phyloP scores from a whole-genome alignment of 345 rosid genomes.

The Arabis hirsuta region DNA sequence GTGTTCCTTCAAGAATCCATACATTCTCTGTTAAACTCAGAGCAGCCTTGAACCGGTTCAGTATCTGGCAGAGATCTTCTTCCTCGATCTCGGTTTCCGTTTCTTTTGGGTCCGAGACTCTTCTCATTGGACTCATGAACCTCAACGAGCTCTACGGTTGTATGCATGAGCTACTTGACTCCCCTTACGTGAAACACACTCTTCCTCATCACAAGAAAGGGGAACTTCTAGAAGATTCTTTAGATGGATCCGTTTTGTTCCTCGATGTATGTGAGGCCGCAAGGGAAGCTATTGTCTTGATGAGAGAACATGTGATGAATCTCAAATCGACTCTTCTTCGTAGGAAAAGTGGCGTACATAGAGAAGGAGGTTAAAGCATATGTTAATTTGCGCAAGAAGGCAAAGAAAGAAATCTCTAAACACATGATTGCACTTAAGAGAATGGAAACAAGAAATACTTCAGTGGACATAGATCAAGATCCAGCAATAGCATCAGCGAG shows the following conservation, averaged over 20 bases:
- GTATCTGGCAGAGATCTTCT: slow-evolving; percentile 37
- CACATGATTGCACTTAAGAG: slow-evolving; percentile 48
- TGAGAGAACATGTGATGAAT: slow-evolving; percentile 43
- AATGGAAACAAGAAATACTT: slow-evolving; percentile 34
- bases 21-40: slow-evolving; percentile 47
- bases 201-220: slow-evolving; percentile 29
- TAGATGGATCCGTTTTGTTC: slow-evolving; percentile 46
- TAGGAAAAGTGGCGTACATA: slow-evolving; percentile 41
- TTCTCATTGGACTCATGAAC: slow-evolving; percentile 46
- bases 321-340: slow-evolving; percentile 56
- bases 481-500: slow-evolving; percentile 2
- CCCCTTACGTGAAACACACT: slow-evolving; percentile 41
- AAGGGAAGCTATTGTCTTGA: slow-evolving; percentile 40
- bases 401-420: slow-evolving; percentile 51
- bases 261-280: slow-evolving; percentile 49
- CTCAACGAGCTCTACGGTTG: slow-evolving; percentile 51
- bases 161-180: slow-evolving; percentile 45
- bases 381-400: slow-evolving; percentile 60
- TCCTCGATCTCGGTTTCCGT: slow-evolving; percentile 37
- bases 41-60: slow-evolving; percentile 48
- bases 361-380: slow-evolving; percentile 49
- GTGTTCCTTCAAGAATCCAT: slow-evolving; percentile 56
- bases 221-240: slow-evolving; percentile 45
- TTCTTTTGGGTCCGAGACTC: slow-evolving; percentile 35
- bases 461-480: slow-evolving; percentile 16